Conservation (phyloP, 345 rosid species). For the Syzygium oleosum region DNA sequence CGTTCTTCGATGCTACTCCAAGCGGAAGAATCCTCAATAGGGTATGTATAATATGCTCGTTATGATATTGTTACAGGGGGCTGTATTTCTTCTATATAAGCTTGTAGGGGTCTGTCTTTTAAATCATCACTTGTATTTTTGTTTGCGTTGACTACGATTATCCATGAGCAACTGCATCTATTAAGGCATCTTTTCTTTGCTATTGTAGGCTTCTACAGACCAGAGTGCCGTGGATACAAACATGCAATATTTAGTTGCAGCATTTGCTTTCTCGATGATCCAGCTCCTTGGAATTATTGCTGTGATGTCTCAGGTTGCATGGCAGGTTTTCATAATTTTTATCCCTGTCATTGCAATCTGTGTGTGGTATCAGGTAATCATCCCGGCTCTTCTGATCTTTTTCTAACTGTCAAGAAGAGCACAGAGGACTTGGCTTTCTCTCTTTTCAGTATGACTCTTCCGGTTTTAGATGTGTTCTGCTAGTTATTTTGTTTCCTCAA, state of each 20-base stretch:
- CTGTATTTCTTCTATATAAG: neutral
- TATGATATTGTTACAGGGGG: neutral
- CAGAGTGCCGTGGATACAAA: constrained; percentile 57
- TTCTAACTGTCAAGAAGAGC: neutral
- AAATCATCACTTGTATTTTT: neutral
- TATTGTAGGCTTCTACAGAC: constrained; percentile 73
- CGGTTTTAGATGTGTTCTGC: neutral
- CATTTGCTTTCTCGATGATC: constrained; percentile 41
- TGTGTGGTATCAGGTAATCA: constrained; percentile 74
- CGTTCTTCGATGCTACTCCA: constrained; percentile 74
- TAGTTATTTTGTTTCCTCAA: neutral
- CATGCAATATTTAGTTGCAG: constrained; percentile 36
- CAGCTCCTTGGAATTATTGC: constrained; percentile 63
- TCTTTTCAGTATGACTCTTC: neutral
- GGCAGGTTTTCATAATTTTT: constrained; percentile 69
- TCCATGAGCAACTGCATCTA: neutral
- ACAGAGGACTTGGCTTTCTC: neutral
- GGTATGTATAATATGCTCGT: constrained; percentile 11
- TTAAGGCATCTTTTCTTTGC: neutral
- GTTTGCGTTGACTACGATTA: neutral
- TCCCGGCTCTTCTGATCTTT: neutral
- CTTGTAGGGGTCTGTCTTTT: neutral
- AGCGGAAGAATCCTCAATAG: constrained; percentile 54
- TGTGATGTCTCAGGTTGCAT: constrained; percentile 79
- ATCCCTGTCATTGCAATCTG: constrained; percentile 57